Percentiles rank a stretch among this genome's conserved stretches.
Conservation (phyloP, 495 filamentous ascomycete genomes). For the Trichodelitschia bisporula region DNA sequence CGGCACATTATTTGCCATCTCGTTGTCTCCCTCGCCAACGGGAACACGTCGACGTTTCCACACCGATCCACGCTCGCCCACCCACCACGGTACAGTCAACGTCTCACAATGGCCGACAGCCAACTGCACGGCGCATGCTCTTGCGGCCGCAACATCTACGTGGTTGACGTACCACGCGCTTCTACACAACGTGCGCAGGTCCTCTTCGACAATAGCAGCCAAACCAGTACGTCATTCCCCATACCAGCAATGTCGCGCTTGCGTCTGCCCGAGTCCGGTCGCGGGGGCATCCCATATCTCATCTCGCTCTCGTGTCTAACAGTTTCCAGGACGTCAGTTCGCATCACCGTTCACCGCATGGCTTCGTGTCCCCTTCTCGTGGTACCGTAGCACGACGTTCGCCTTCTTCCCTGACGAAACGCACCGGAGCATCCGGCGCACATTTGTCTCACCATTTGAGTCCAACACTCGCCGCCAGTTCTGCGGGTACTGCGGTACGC, state of each 20-base stretch:
- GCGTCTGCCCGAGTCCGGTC: background rate
- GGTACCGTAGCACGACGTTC: slow-evolving; percentile 44
- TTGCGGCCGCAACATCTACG: slow-evolving; percentile 68
- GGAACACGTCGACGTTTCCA: no score
- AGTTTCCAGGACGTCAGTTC: slow-evolving; percentile 31
- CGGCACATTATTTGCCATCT: no score
- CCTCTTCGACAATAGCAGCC: slow-evolving; percentile 38
- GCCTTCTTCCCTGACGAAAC: slow-evolving; percentile 62
- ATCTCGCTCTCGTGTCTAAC: slow-evolving; percentile 1
- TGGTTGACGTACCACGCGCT: slow-evolving; percentile 36
- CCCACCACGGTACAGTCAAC: no score
- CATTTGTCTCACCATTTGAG: slow-evolving; percentile 35
- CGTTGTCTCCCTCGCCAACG: no score
- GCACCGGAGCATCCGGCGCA: slow-evolving; percentile 39
- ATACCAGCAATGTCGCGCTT: slow-evolving; percentile 1
- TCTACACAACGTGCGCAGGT: slow-evolving; percentile 29
- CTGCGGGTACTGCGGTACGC: slow-evolving; percentile 77
- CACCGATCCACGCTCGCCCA: no score
- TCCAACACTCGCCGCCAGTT: slow-evolving; percentile 37
- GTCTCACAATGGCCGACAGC: background rate
- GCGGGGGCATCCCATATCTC: background rate
- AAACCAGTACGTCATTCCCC: slow-evolving; percentile 29
- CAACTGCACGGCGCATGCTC: slow-evolving; percentile 49
- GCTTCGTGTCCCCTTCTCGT: slow-evolving; percentile 54
- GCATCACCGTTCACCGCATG: slow-evolving; percentile 49